phyloP scores from a whole-genome alignment of 2,329 filamentous ascomycete genomes.

The Monosporascus sp. region DNA sequence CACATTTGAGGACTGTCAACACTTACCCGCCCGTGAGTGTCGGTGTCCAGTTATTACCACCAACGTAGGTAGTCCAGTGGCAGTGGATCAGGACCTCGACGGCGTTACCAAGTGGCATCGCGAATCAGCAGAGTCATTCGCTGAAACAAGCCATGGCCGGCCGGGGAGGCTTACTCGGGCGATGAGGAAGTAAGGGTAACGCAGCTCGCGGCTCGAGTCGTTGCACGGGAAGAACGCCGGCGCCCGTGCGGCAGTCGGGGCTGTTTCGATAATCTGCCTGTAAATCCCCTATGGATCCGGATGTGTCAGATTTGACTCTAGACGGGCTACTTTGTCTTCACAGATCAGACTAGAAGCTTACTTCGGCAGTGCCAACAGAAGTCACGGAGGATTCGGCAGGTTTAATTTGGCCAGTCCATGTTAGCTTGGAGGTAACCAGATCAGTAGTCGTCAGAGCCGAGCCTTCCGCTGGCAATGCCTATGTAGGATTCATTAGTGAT shows the following conservation, averaged over 20 bases:
- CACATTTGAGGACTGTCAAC: background rate
- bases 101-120: constrained; percentile 4
- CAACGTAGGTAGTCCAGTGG: constrained; percentile 8
- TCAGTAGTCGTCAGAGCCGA: background rate
- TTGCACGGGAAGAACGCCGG: constrained; percentile 10
- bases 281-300: constrained; percentile 9
- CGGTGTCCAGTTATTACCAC: constrained; percentile 6
- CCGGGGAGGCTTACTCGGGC: constrained; percentile 4
- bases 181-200: constrained; percentile 4
- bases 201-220: constrained; percentile 2
- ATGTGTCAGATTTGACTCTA: background rate
- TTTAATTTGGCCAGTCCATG: constrained; percentile 10
- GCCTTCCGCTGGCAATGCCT: background rate
- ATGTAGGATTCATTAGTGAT: no score
- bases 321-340: no score
- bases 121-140: background rate
- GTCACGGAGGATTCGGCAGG: constrained; percentile 5
- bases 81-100: constrained; percentile 13
- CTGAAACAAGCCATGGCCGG: background rate
- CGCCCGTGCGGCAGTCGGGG: constrained; percentile 8
- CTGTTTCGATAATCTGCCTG: constrained; percentile 5
- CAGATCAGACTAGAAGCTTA: background rate
- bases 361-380: constrained; percentile 11
- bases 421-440: constrained; percentile 5
- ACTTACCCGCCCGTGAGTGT: constrained; percentile 12